A percentile compares a stretch with the other conserved stretches of the same genome.
phyloP scores from a whole-genome alignment of 2,329 filamentous ascomycete genomes.

The Colletotrichum echinochloae region DNA sequence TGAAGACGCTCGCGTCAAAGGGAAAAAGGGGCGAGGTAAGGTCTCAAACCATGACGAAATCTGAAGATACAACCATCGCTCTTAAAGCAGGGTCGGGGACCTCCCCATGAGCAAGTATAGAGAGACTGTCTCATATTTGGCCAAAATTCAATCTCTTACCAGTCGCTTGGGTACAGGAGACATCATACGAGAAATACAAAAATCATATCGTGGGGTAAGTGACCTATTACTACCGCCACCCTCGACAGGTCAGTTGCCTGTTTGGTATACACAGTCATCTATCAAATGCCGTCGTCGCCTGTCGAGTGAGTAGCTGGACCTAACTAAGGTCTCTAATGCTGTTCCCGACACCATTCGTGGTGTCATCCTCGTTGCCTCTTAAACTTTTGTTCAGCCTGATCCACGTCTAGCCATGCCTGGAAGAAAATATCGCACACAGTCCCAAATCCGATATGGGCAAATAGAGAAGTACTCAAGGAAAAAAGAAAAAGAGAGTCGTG shows the following conservation, averaged over 20 bases:
- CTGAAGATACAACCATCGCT: background rate
- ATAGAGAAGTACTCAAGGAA: slow-evolving; percentile 9
- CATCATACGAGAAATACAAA: background rate
- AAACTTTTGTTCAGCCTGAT: slow-evolving; percentile 40
- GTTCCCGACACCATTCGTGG: slow-evolving; percentile 27
- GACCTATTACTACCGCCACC: slow-evolving; percentile 33
- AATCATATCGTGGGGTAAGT: slow-evolving; percentile 10
- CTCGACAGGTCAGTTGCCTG: slow-evolving; percentile 11
- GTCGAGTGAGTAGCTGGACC: slow-evolving; percentile 35
- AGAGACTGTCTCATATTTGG: background rate
- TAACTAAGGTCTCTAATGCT: slow-evolving; percentile 37
- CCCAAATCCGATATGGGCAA: slow-evolving; percentile 30
- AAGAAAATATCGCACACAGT: slow-evolving; percentile 27
- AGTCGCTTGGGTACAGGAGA: background rate
- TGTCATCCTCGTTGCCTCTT: slow-evolving; percentile 36
- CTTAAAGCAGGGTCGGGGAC: too few relatives aligned
- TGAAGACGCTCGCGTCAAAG: too few relatives aligned
- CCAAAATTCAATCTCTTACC: background rate
- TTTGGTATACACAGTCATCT: slow-evolving; percentile 36
- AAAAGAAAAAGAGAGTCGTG: slow-evolving; percentile 25
- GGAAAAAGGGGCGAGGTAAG: too few relatives aligned
- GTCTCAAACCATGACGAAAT: background rate
- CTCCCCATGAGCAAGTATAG: background rate
- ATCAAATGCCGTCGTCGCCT: slow-evolving; percentile 24
- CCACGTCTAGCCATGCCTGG: slow-evolving; percentile 39